Conservation (phyloP, 1,284 basidiomycete species). For the Earliella scabrosa region DNA sequence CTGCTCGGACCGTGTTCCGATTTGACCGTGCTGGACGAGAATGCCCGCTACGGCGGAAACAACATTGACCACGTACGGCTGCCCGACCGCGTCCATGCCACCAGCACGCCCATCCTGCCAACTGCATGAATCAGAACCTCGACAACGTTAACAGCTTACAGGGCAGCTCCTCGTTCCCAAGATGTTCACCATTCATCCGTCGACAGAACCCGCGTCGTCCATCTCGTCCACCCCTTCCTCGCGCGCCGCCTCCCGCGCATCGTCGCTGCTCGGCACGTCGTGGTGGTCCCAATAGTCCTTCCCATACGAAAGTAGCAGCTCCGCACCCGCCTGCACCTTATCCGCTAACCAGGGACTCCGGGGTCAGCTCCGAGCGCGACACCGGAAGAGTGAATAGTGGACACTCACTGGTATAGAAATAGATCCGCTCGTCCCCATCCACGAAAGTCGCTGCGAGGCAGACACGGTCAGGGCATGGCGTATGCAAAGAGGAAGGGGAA, state of each 20-base stretch:
- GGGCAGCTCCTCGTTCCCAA: no score
- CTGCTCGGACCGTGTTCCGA: no score
- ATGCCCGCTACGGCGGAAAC: no score
- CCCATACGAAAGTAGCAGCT: slow-evolving; percentile 59
- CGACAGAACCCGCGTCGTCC: slow-evolving; percentile 28
- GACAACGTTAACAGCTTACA: no score
- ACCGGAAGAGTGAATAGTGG: background rate
- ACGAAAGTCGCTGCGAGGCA: slow-evolving; percentile 50
- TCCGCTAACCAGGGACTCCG: slow-evolving; percentile 30
- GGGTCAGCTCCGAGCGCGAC: background rate
- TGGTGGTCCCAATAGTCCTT: slow-evolving; percentile 35
- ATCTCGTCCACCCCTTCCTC: background rate
- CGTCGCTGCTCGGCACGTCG: background rate
- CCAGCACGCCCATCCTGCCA: no score
- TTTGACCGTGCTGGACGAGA: no score
- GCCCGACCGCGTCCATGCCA: no score
- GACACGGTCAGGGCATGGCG: background rate
- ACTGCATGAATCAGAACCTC: no score
- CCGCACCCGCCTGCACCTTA: slow-evolving; percentile 43
- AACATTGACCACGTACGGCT: no score
- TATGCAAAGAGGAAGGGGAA: background rate
- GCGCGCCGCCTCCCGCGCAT: background rate
- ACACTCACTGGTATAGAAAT: slow-evolving; percentile 54
- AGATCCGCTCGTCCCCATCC: slow-evolving; percentile 63
- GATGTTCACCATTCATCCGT: no score